phyloP scores from a whole-genome alignment of 192 early-diverging fungal genomes.

The Entrophospora sp. region DNA sequence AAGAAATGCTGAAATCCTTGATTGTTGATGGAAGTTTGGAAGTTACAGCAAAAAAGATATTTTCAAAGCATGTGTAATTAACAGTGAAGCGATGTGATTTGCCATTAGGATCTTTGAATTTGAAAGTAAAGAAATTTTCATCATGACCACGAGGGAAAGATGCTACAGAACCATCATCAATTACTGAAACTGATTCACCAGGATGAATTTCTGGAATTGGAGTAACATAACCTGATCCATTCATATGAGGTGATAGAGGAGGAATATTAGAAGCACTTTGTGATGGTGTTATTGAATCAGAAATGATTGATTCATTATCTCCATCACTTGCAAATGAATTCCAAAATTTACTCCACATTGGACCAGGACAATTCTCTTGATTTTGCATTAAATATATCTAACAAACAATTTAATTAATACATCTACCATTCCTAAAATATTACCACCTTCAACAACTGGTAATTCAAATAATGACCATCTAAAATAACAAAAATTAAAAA shows the following conservation, averaged over 20 bases:
- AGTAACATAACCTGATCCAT: slow-evolving; percentile 22
- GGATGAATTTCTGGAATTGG: slow-evolving; percentile 48
- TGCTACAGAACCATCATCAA: slow-evolving; percentile 34
- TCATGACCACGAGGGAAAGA: slow-evolving; percentile 33
- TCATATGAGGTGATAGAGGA: slow-evolving; percentile 34
- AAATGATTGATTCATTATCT: slow-evolving; percentile 53
- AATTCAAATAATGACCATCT: slow-evolving; percentile 78
- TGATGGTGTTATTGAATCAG: slow-evolving; percentile 49
- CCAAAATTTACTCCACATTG: slow-evolving; percentile 78
- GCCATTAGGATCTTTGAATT: slow-evolving; percentile 65
- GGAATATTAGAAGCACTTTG: slow-evolving; percentile 33
- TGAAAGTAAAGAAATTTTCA: slow-evolving; percentile 53
- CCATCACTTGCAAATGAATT: slow-evolving; percentile 56
- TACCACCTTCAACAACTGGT: slow-evolving; percentile 65
- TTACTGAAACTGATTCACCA: slow-evolving; percentile 45
- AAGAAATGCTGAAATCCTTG: slow-evolving; percentile 52
- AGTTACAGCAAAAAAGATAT: slow-evolving; percentile 45
- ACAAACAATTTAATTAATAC: slow-evolving; percentile 39
- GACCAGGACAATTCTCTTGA: slow-evolving; percentile 38
- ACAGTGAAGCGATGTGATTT: slow-evolving; percentile 70
- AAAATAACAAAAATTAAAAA: not conserved
- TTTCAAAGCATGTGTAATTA: slow-evolving; percentile 40
- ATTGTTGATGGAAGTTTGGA: slow-evolving; percentile 42
- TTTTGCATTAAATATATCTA: slow-evolving; percentile 43
- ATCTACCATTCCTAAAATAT: slow-evolving; percentile 73